phyloP scores from a whole-genome alignment of 768 basidiomycete genomes.

The Lentinula edodes region DNA sequence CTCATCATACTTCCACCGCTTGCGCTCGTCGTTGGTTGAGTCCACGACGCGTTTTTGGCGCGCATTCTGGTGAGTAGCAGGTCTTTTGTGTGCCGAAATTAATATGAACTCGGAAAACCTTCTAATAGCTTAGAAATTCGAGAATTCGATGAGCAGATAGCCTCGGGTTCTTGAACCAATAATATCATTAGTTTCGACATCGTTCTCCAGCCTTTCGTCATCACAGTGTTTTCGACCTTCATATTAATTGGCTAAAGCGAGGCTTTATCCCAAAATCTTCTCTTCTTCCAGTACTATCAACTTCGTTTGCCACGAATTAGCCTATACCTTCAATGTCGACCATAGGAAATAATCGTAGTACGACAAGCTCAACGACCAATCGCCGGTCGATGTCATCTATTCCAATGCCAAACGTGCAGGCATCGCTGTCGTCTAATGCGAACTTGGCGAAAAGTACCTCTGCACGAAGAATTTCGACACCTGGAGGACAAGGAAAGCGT shows the following conservation, averaged over 20 bases:
- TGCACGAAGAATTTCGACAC: neutral
- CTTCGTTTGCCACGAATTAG: neutral
- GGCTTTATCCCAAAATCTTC: neutral
- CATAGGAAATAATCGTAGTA: conserved; percentile 1
- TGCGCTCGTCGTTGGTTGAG: neutral
- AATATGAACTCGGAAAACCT: neutral
- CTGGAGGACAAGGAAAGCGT: neutral
- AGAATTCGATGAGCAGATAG: neutral
- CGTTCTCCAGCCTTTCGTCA: neutral
- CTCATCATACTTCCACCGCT: no score
- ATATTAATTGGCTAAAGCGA: neutral
- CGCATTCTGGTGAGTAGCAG: neutral
- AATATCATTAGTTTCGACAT: neutral
- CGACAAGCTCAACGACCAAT: neutral
- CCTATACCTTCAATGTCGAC: neutral
- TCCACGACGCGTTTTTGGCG: neutral
- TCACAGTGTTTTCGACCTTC: neutral
- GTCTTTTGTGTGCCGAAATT: neutral
- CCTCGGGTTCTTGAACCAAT: neutral
- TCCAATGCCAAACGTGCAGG: neutral
- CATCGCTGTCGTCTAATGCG: conserved; percentile 1
- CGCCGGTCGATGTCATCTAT: conserved; percentile 3
- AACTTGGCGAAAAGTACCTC: neutral
- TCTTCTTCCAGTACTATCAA: no score
- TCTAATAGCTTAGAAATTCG: neutral